A percentile compares a stretch with the other conserved stretches of the same genome.
phyloP scores from a whole-genome alignment of 2,329 filamentous ascomycete genomes.

The Mariannaea elegans region DNA sequence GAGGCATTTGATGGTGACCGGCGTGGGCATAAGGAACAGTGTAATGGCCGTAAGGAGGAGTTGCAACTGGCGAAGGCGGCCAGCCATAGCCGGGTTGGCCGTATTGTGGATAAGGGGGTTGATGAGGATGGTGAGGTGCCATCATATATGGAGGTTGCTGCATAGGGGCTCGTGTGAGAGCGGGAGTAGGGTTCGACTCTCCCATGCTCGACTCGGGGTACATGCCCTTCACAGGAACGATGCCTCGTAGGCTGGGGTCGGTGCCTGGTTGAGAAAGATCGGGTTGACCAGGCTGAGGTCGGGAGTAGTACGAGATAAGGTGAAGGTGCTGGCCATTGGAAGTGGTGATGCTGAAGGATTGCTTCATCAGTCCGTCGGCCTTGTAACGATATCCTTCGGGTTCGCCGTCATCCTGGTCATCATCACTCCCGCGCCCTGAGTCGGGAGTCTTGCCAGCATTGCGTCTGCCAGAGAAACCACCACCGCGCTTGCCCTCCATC shows the following conservation, averaged over 20 bases:
- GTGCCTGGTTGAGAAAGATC: conserved; percentile 83
- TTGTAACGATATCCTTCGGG: conserved; percentile 95
- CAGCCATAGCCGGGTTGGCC: conserved; percentile 58
- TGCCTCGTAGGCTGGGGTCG: conserved; percentile 81
- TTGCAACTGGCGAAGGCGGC: conserved; percentile 65
- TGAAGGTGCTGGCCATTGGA: conserved; percentile 89
- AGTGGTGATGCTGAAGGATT: conserved; percentile 98
- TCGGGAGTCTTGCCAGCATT: conserved; percentile 82
- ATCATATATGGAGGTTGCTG: conserved; percentile 53
- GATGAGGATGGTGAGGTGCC: conserved; percentile 45
- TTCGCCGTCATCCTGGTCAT: conserved; percentile 84
- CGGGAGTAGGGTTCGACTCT: conserved; percentile 81
- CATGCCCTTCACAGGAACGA: conserved; percentile 90
- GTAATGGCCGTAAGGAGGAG: conserved; percentile 62
- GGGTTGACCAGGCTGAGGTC: conserved; percentile 76
- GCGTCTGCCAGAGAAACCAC: conserved; percentile 71
- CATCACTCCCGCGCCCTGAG: conserved; percentile 81
- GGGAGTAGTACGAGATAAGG: conserved; percentile 95
- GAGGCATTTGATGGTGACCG: conserved; percentile 41
- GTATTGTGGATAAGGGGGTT: conserved; percentile 51
- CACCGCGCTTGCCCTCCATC: conserved; percentile 98
- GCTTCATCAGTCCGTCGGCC: conserved; percentile 97
- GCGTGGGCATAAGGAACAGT: conserved; percentile 48
- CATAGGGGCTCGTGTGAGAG: conserved; percentile 80
- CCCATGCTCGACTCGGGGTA: conserved; percentile 96